phyloP scores from a whole-genome alignment of 1,284 basidiomycete species.

The Peniophora sp. region DNA sequence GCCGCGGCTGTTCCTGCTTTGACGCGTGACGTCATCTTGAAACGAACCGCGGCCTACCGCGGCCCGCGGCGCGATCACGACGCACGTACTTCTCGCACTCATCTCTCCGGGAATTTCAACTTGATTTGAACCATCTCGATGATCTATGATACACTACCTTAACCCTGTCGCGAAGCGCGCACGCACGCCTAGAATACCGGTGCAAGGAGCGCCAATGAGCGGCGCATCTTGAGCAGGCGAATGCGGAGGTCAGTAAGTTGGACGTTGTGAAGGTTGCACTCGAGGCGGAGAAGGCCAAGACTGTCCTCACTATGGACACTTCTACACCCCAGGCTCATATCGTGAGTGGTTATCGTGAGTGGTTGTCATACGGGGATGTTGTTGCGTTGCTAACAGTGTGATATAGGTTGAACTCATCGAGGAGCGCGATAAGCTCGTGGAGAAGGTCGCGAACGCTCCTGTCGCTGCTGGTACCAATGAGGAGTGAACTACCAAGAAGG shows the following conservation, averaged over 20 bases:
- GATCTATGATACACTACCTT: too few species aligned
- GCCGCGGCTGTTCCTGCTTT: too few species aligned
- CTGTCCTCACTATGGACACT: constrained; percentile 8
- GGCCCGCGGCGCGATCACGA: too few species aligned
- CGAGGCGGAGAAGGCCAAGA: constrained; percentile 18
- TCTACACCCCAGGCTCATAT: constrained; percentile 21
- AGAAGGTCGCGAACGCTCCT: background rate
- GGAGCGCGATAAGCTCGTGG: constrained; percentile 49
- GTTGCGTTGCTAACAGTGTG: too few species aligned
- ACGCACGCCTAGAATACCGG: too few species aligned
- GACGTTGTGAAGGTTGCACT: constrained; percentile 16
- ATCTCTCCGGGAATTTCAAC: too few species aligned
- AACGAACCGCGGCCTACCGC: too few species aligned
- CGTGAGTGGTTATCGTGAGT: constrained; percentile 25
- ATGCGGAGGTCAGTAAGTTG: constrained; percentile 11
- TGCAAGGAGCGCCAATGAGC: too few species aligned
- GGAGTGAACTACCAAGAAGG: constrained; percentile 52
- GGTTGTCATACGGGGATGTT: constrained; percentile 3
- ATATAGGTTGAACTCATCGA: constrained; percentile 43
- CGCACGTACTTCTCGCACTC: too few species aligned
- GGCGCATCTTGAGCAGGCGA: constrained; percentile 28
- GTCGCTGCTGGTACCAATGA: constrained; percentile 29
- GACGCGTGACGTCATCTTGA: too few species aligned
- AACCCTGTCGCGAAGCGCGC: too few species aligned
- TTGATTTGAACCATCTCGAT: too few species aligned